Base-by-base conservation (phyloP, 78 protist genomes). In the Thecamonas trahens region DNA sequence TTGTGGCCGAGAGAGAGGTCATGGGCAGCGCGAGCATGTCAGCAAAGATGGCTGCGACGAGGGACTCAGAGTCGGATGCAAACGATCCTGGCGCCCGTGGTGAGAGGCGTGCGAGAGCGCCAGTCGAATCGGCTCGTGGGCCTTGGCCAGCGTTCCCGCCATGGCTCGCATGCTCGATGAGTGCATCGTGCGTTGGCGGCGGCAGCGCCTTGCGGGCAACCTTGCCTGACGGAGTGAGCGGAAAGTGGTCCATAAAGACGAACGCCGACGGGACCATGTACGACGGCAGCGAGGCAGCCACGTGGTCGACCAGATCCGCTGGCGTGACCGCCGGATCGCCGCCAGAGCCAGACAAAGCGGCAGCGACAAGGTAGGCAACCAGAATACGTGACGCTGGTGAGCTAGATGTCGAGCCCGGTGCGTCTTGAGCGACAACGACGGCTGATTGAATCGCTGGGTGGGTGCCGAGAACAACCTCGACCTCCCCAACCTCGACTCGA, bases 191-290 rank as follows among this genome's bases (percentile, higher is more conserved):
- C n/a, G n/a, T n/a, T n/a, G n/a, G n/a, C n/a, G 3, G 28, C 18
- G 71, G 74, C 39, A 70, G 65, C 32, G 52, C 57, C 13, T 11
- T 28, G 58, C 63, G 57, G 63, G 76, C 55, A 35, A 81, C 3
- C 55, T 81, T 81, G 6, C 81, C 86, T 18, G 44, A 70, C 7
- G 67, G 76, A 4, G 83, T 45, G 28, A 69, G 61, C 40, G 86
- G 86, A 5, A 74, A 0, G 29, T 8, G 4, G 7, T 74, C 39
- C 18, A 81, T 34, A 3, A 32, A 0, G 39, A 67, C 52, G 37
- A 35, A 6, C 6, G 14, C 31, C 11, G 63, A 0, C 3, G 86
- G 86, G 24, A 81, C 70, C 86, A 81, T 74, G 81, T 74, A 69
- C 29, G 0, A 5, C 24, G 86, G 86, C 37, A 81, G 42, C 24